Conservation (phyloP, 208 protist species). For the Crithidia bombi region DNA sequence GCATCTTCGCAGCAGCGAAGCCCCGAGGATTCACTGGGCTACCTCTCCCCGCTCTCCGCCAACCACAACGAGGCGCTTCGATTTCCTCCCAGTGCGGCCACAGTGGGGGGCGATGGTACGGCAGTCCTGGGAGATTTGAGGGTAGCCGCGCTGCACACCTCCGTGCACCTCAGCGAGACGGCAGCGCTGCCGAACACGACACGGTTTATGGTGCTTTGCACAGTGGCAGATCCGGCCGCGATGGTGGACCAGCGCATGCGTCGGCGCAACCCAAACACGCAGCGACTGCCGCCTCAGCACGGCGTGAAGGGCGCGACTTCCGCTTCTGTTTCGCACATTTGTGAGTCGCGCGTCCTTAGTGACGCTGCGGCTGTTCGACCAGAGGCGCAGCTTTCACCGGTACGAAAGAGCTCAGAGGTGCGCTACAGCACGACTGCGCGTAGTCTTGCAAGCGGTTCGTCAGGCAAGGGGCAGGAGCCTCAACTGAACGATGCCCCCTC, state of each 20-base stretch:
- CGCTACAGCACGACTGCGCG: too few species aligned
- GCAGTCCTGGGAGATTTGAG: neutral
- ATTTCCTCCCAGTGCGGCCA: neutral
- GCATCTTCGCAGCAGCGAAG: neutral
- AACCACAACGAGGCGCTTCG: neutral
- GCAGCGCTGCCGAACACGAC: slow-evolving; percentile 12
- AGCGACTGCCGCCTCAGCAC: neutral
- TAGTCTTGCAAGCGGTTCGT: neutral
- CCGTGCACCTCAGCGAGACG: neutral
- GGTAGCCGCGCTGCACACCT: neutral
- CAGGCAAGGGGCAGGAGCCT: neutral
- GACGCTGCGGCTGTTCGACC: neutral
- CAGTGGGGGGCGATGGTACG: neutral
- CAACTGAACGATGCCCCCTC: neutral
- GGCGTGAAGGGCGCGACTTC: neutral
- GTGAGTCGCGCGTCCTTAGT: neutral
- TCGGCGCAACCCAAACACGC: neutral
- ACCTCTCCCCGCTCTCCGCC: slow-evolving; percentile 14
- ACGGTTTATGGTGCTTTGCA: slow-evolving; percentile 31
- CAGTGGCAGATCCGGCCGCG: slow-evolving; percentile 3
- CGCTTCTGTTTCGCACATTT: neutral
- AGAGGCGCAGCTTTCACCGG: neutral
- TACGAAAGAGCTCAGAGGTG: neutral
- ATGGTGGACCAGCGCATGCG: slow-evolving; percentile 12
- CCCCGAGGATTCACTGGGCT: slow-evolving; percentile 13